Base-by-base conservation (phyloP, 306 rosid genomes). In the Ormosia semicastrata region DNA sequence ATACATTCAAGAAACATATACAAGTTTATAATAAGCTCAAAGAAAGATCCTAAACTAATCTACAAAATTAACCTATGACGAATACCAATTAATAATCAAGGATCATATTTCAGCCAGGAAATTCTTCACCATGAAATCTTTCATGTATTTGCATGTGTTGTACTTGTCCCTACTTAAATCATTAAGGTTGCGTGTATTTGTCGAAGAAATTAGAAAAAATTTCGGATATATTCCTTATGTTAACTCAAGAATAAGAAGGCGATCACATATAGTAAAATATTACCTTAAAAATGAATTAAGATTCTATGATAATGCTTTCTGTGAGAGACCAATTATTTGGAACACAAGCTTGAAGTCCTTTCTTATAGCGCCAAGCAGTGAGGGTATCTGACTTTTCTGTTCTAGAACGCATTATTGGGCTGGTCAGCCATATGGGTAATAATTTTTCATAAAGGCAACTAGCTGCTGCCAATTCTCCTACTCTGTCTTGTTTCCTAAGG, bases 401-500 rank as follows among this genome's bases (percentile, higher is more conserved):
- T 75, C 12, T 18, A 66, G 33, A 72, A 78, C 78, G 69, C 62
- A 73, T 72, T 65, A 64, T n/a, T 77, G 87, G 36, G 52, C 33
- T 76, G 82, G 82, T 79, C 79, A 76, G 56, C 58, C 82, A 82
- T 82, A 82, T 82, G 76, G 77, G 82, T 15, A 90, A 82, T 89
- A 11, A 80, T 80, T 81, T 68, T 79, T 72, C 75, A 85, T 70
- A 82, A 90, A 87, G 85, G 88, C 85, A 86, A 82, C 70, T 34
- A 69, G 89, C 82, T 79, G 81, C 85, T 89, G 52, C 87, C 84
- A 87, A 81, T 86, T 77, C 89, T 84, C 90, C 92, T 72, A 89
- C 91, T 87, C 85, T 89, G 83, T 85, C 93, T 90, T 92, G 86
- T 64, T 79, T 85, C 62, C 78, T 57, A 92, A 92, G 95, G 58